phyloP scores from a whole-genome alignment of 2,329 filamentous ascomycete genomes.

The Tolypocladium tundrense region DNA sequence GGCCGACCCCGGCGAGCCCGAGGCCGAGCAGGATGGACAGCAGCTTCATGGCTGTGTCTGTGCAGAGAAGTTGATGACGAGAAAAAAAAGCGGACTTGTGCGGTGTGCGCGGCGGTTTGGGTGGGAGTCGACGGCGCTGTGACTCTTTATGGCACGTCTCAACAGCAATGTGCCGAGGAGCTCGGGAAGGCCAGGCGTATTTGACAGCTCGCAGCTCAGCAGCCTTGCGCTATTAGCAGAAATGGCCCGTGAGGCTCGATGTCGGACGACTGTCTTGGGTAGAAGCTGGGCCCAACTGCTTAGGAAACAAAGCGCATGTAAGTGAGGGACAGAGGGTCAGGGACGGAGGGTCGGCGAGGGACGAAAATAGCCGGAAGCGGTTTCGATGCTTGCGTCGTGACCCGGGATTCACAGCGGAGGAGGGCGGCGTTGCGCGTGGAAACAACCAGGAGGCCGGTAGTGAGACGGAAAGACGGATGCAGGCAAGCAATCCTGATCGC shows the following conservation, averaged over 20 bases:
- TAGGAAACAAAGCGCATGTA: not conserved
- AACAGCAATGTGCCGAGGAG: not conserved
- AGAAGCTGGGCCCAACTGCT: not conserved
- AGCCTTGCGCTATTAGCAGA: not conserved
- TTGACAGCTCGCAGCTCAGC: not conserved
- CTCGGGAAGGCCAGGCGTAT: not conserved
- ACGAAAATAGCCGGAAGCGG: not conserved
- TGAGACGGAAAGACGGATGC: not conserved
- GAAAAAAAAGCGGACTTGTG: not conserved
- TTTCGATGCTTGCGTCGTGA: not conserved
- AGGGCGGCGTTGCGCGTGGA: too few relatives aligned
- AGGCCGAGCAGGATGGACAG: conserved; percentile 1
- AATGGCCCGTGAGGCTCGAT: not conserved
- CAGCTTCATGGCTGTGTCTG: conserved; percentile 1
- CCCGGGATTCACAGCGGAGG: too few relatives aligned
- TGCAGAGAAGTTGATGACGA: not conserved
- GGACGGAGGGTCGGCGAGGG: not conserved
- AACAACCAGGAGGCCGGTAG: not conserved
- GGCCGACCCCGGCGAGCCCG: conserved; percentile 2
- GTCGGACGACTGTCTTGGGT: not conserved
- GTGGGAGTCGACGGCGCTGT: not conserved
- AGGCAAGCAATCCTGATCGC: not conserved
- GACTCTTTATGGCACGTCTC: not conserved
- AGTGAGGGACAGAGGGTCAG: not conserved
- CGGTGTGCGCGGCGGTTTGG: not conserved